These are phyloP conservation scores for Aquilaria agallochum DNA, from an alignment of 441 rosid genomes.

Conservation along the genomic window DNA sequence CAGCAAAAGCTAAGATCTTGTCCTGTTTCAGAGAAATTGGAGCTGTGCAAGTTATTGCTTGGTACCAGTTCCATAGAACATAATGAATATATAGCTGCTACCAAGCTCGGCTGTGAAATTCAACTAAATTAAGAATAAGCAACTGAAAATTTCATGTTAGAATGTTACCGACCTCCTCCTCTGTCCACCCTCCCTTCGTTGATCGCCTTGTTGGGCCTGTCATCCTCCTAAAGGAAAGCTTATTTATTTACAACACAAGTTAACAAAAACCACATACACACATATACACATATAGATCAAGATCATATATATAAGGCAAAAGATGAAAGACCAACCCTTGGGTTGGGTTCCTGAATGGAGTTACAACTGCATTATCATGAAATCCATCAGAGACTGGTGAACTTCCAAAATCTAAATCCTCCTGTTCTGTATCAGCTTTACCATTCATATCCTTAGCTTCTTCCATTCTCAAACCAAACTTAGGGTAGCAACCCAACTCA, in stretches of 20 bases:
- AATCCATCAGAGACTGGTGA: neutral
- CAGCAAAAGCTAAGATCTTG: slow-evolving; percentile 20
- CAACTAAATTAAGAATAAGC: neutral
- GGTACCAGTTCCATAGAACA: neutral
- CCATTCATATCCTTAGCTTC: slow-evolving; percentile 1
- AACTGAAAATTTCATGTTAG: neutral
- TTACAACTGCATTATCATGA: neutral
- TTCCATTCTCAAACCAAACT: slow-evolving; percentile 5
- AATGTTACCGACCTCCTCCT: slow-evolving; percentile 35
- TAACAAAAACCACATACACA: neutral
- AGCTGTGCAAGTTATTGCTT: neutral
- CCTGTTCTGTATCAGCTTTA: neutral
- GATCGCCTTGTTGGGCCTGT: slow-evolving; percentile 38
- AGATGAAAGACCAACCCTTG: slow-evolving; percentile 4
- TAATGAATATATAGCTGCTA: neutral
- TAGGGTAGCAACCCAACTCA: neutral
- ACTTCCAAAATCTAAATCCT: neutral
- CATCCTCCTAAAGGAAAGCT: slow-evolving; percentile 23
- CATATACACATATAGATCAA: neutral
- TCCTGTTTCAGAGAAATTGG: slow-evolving; percentile 16
- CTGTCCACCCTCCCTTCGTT: slow-evolving; percentile 47
- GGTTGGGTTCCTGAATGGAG: slow-evolving; percentile 5
- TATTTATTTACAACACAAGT: neutral
- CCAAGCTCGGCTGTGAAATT: neutral
- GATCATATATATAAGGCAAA: neutral